Percentiles rank a stretch among this genome's conserved stretches.
phyloP scores from a whole-genome alignment of 352 stramenopile genomes.

The Phytophthora kernoviae region DNA sequence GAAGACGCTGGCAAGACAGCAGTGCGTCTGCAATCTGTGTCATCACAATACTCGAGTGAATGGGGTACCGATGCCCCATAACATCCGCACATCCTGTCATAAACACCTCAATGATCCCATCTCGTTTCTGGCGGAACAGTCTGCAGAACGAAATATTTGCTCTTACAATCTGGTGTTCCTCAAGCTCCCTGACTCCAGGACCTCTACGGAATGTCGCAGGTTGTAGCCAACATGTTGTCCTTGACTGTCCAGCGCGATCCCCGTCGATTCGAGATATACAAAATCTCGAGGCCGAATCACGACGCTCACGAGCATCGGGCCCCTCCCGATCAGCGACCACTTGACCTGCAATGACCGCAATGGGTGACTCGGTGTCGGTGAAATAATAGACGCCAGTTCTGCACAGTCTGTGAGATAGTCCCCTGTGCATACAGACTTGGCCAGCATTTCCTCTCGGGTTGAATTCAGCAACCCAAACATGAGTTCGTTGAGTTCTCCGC shows the following conservation, averaged over 20 bases:
- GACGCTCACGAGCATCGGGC: constrained; percentile 32
- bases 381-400: constrained; percentile 37
- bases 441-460: constrained; percentile 33
- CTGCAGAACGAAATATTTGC: constrained; percentile 45
- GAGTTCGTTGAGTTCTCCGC: constrained; percentile 39
- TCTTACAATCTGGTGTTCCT: constrained; percentile 42
- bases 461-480: constrained; percentile 44
- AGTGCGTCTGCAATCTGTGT: constrained; percentile 33
- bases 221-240: constrained; percentile 49
- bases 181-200: constrained; percentile 37
- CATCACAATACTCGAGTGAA: constrained; percentile 36
- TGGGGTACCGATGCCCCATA: constrained; percentile 30
- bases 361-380: constrained; percentile 33
- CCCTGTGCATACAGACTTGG: constrained; percentile 39
- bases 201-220: constrained; percentile 42
- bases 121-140: constrained; percentile 40
- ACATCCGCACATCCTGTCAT: constrained; percentile 38
- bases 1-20: constrained; percentile 34
- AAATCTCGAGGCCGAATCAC: constrained; percentile 43
- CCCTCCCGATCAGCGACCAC: constrained; percentile 37
- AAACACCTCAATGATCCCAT: constrained; percentile 36
- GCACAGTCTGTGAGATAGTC: constrained; percentile 37
- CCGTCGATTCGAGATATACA: constrained; percentile 53
- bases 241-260: constrained; percentile 36
- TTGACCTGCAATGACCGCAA: constrained; percentile 40